Evolutionary conservation across 106 monocot species (phyloP), one percentile per base, ranked within the genome.

Genomic region (Acorus calamus): DNA sequence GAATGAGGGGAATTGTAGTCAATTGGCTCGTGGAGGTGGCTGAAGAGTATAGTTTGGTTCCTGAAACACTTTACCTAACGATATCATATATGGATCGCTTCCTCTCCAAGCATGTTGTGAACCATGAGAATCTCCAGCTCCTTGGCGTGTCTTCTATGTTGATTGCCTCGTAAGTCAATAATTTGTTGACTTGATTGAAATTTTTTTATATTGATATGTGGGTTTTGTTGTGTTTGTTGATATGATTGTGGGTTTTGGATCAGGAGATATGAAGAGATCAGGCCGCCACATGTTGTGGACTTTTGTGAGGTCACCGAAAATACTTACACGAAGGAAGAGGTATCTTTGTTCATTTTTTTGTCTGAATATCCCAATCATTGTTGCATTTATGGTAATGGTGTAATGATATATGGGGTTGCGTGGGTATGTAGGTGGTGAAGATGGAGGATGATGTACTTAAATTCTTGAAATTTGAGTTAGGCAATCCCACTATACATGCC

Each of bases 11-110:
- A 6, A 74, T 94, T 52, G 70, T 90, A 53, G 81, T 94, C 14
- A 90, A 94, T 76, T 94, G 94, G 94, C 67, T 94, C 50, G 90
- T 94, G 3, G 86, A 94, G 71, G 90, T 94, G 46, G 81, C 87
- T 0, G 87, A 86, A 70, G 92, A 92, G 69, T 92, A 92, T 42
- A 87, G 80, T 52, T 79, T 92, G 46, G 68, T 77, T 2, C 78
- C 92, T 2, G 71, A 81, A 55, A 84, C 84, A 11, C 70, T 88
- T 11, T 84, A 76, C 69, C 78, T 88, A 61, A 78, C 88, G 2
- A 49, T 88, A 0, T 81, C 84, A 4, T 81, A 84, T 61, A 71
- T 88, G 11, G 84, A 84, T 59, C 41, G 84, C n/a, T 88, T 69
- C 44, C 73, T 87, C 52, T 89, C 84, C 41, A 55, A 6, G 13